Conservation (phyloP, 495 filamentous ascomycete genomes). For the Sordaria brevicollis region DNA sequence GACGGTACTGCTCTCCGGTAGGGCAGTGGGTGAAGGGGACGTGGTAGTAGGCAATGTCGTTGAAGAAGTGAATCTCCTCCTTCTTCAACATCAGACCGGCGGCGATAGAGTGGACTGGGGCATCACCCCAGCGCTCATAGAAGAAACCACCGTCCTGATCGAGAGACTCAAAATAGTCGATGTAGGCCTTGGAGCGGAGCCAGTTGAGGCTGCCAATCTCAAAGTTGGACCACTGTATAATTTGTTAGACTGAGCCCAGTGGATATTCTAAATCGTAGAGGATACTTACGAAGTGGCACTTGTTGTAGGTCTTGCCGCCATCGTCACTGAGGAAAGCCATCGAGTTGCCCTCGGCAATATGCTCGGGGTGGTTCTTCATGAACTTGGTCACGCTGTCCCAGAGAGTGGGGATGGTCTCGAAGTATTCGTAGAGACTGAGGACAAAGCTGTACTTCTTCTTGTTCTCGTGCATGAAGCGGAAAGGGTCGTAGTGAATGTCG, state of each 20-base stretch:
- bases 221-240: constrained; percentile 76
- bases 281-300: constrained; percentile 83
- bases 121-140: constrained; percentile 89
- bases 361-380: constrained; percentile 78
- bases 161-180: constrained; percentile 69
- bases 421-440: constrained; percentile 86
- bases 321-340: constrained; percentile 91
- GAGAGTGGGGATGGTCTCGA: constrained; percentile 88
- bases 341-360: constrained; percentile 73
- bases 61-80: constrained; percentile 94
- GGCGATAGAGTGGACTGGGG: constrained; percentile 89
- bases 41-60: constrained; percentile 97
- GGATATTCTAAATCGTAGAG: not conserved
- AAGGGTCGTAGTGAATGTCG: constrained; percentile 74
- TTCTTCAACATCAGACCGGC: constrained; percentile 77
- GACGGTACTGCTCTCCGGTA: constrained; percentile 65
- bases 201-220: constrained; percentile 79
- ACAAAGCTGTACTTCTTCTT: constrained; percentile 88
- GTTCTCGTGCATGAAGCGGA: constrained; percentile 79
- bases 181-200: constrained; percentile 69
- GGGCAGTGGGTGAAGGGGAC: constrained; percentile 99
- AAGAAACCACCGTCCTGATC: constrained; percentile 84
- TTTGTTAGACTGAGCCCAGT: not conserved
- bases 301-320: constrained; percentile 80
- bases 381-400: constrained; percentile 92